These are phyloP conservation scores for Coprinellus micaceus DNA, from an alignment of 768 basidiomycete genomes.

Conservation along the genomic window DNA sequence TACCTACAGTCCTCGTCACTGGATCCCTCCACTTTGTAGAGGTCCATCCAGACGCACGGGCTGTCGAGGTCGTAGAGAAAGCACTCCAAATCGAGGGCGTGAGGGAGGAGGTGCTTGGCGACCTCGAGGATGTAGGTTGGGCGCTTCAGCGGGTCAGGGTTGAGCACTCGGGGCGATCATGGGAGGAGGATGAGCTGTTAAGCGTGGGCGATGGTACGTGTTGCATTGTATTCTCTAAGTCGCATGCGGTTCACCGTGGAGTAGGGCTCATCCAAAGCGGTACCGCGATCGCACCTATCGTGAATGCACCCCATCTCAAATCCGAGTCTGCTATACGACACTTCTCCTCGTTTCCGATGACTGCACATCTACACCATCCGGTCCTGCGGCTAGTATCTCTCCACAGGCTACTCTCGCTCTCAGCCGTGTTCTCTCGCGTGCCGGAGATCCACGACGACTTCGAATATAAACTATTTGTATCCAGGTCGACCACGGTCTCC, in stretches of 20 bases:
- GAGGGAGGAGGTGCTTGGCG: conserved; percentile 51
- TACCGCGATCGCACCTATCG: conserved; percentile 48
- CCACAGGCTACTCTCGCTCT: conserved; percentile 53
- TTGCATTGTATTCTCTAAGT: neutral
- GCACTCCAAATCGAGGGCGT: conserved; percentile 48
- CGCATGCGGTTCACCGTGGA: neutral
- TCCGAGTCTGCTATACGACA: conserved; percentile 39
- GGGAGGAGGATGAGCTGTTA: conserved; percentile 72
- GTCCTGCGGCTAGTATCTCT: conserved; percentile 68
- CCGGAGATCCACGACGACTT: conserved; percentile 78
- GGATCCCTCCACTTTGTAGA: conserved; percentile 63
- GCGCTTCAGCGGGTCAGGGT: conserved; percentile 61
- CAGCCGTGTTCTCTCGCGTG: conserved; percentile 58
- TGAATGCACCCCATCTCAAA: conserved; percentile 37
- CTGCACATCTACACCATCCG: conserved; percentile 64
- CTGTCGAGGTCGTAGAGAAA: conserved; percentile 55
- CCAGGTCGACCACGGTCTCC: conserved; percentile 50
- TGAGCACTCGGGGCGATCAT: conserved; percentile 55
- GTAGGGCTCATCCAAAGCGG: conserved; percentile 52
- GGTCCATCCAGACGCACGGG: conserved; percentile 48
- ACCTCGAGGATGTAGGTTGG: conserved; percentile 60
- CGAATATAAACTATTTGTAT: conserved; percentile 61
- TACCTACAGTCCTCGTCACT: conserved; percentile 57
- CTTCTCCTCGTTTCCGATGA: conserved; percentile 70
- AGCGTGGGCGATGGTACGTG: conserved; percentile 58